phyloP scores from a whole-genome alignment of 2,329 filamentous ascomycete genomes.

The Diaporthe humulicola region DNA sequence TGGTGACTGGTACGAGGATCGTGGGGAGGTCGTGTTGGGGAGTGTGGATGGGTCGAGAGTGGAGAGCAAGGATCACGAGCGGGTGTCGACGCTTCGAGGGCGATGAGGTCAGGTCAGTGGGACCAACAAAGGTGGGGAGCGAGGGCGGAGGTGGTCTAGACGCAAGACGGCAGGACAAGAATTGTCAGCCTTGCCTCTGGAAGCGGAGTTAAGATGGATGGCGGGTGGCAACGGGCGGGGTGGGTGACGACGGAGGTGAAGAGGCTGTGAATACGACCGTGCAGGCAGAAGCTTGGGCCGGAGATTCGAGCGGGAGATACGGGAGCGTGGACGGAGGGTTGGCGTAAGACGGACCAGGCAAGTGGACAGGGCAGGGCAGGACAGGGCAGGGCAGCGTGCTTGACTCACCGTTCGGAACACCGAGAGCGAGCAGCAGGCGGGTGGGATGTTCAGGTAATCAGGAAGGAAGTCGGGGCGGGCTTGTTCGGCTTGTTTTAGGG shows the following conservation, averaged over 20 bases:
- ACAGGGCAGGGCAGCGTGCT: background rate
- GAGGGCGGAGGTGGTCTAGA: constrained; percentile 32
- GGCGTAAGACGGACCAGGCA: constrained; percentile 1
- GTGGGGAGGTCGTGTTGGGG: constrained; percentile 41
- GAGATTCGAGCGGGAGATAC: constrained; percentile 25
- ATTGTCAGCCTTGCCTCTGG: constrained; percentile 34
- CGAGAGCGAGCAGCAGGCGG: constrained; percentile 19
- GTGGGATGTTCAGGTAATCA: background rate
- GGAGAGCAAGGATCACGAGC: constrained; percentile 28
- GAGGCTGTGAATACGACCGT: constrained; percentile 33
- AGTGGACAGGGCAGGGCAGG: background rate
- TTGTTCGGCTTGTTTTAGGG: constrained; percentile 25
- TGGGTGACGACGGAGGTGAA: constrained; percentile 37
- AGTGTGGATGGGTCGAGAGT: constrained; percentile 18
- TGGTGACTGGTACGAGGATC: constrained; percentile 52
- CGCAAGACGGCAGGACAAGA: constrained; percentile 14
- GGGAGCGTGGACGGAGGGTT: constrained; percentile 14
- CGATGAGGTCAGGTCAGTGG: constrained; percentile 31
- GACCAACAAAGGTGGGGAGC: constrained; percentile 25
- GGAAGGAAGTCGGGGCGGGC: constrained; percentile 17
- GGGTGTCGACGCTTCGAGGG: constrained; percentile 26
- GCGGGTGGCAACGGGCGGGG: constrained; percentile 36
- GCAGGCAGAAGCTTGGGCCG: constrained; percentile 34
- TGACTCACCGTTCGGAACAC: constrained; percentile 28
- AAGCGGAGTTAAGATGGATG: constrained; percentile 32